Evolutionary conservation across 2,329 filamentous ascomycete genomes (phyloP), one percentile per base, ranked within the genome.

Genomic region (Fusarium globosum): DNA sequence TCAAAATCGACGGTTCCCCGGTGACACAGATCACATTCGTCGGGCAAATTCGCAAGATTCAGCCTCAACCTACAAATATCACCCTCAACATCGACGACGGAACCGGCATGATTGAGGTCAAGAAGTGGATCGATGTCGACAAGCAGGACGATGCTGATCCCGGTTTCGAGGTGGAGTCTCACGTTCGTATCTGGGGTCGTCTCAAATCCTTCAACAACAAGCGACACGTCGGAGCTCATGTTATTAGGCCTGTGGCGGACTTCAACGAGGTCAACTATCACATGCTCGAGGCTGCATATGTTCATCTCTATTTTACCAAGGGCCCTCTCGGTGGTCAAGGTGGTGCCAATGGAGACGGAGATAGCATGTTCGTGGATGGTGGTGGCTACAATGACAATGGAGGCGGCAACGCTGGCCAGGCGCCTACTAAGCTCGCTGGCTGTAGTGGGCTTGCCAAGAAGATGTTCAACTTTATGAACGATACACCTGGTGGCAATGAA

Each of bases 1-100:
- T 97, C 88, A 91, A 91, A 73, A 93, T 98, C 78, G 96, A 98
- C 84, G 92, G 91, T 73, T 84, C 87, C 52, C 89, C 92, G 73
- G 86, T 95, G 69, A 92, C 91, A 46, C 88, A 96, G 85, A 81
- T 85, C 77, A 96, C 93, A 36, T 92, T 98, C 76, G 90, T 99
- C 69, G 96, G 94, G 59, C 96, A 98, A 86, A 92, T 99, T 77
- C 94, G 95, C 81, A 91, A 91, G 83, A 91, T 98, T 83, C 93
- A 90, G 80, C 88, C 89, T n/a, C 94, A 97, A 85, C 89, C 92
- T 45, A 98, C 96, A 75, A 97, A 97, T 85, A 91, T 95, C 76
- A 97, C 94, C 51, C 97, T 97, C 88, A 93, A 92, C 79, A 86
- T 99, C 78, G 96, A 99, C 84, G 96, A 99, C 83, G 96, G 96